Base-by-base conservation (phyloP, 352 stramenopile genomes). In the Thalassiosira allenii region DNA sequence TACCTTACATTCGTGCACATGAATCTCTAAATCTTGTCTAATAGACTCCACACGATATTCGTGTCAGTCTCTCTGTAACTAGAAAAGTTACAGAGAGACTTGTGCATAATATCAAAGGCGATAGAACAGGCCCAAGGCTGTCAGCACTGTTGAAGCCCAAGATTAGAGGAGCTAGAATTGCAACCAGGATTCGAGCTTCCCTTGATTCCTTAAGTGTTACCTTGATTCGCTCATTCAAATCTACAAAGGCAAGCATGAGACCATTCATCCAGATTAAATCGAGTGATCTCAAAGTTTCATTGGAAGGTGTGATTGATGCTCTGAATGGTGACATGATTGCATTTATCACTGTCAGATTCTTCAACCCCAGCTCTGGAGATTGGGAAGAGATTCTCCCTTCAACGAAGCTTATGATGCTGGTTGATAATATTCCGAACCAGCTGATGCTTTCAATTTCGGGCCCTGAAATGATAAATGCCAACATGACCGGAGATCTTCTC, bases 351-450 rank as follows among this genome's bases (percentile, higher is more conserved):
- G 34, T 91, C 6, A 88, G 88, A 27, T 91, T 87, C 57, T 94
- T 84, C 47, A 91, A 91, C 59, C 58, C 80, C 20, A 75, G 81
- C 25, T 68, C 79, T 9, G 59, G 17, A 52, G 74, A 81, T 34
- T 93, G 89, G 89, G 89, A 94, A 61, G 75, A 91, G 53, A 37
- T 86, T 52, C 62, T 94, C 57, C 79, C 91, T 27, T 79, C 82
- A 9, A 80, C 86, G 43, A 29, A 58, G 25, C n/a, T 92, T 0
- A 53, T 64, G 12, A 20, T 88, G n/a, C 33, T 53, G 12, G 63
- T 94, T 0, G 84, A 92, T 30, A 77, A 89, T 68, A 91, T 94
- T 75, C 89, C 89, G 23, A 91, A 91, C 54, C 82, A 91, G 44
- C 23, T 91, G 51, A 66, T 83, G 51, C 14, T 84, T 40, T 73